Evolutionary conservation across 306 rosid species (phyloP), one percentile per base, ranked within the genome.

Genomic region (Vigna trinervia): DNA sequence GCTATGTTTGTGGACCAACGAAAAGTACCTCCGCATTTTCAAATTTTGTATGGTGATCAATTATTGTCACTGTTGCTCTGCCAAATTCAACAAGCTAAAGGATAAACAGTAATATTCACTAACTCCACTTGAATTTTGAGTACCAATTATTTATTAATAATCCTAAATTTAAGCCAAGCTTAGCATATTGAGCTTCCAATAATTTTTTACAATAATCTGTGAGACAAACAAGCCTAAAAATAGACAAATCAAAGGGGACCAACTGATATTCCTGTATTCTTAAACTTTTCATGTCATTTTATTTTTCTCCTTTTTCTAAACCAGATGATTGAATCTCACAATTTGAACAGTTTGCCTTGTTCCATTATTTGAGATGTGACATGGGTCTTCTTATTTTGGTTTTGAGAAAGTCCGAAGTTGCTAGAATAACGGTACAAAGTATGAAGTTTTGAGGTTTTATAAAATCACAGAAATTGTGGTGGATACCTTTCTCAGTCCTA

Each of bases 11-110:
- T 45, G 30, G 57, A 36, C 43, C 54, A 34, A 12, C 50, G 28
- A 51, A n/a, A 58, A 58, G 45, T 4, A 67, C 76, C 12, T 53
- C 19, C 26, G 3, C 71, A 70, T 41, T 43, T 60, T 76, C 28
- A n/a, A 71, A 76, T 30, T 51, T 66, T 28, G 10, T n/a, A 63
- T 38, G 68, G 63, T 77, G 54, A 56, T 54, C 84, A 48, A 36
- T 41, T n/a, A 75, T 64, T 64, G 52, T 52, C 32, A 45, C 67
- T 30, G 54, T 23, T 71, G 41, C 38, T 53, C 61, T 56, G 66
- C 50, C 43, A 20, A 39, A 12, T 71, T 7, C 6, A n/a, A 43
- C 20, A 23, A 78, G 26, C 52, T 22, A 59, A 71, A 26, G n/a
- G 19, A 48, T 22, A 50, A 62, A 62, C 58, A 52, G 56, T 43